Conservation (phyloP, 2,329 filamentous ascomycete genomes). For the Nemania bipapillata region DNA sequence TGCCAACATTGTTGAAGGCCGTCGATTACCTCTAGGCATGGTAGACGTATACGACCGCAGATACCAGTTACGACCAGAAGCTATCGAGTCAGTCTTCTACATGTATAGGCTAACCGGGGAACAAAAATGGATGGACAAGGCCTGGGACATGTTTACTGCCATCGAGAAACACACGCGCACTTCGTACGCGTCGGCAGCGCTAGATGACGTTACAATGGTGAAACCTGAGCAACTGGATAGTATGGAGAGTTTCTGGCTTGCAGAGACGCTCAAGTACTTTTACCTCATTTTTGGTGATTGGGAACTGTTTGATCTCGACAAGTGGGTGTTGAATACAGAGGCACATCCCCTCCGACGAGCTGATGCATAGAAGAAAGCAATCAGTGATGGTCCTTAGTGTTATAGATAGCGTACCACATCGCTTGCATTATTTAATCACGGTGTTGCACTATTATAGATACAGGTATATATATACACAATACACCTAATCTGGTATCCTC, state of each 20-base stretch:
- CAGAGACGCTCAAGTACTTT: slow-evolving; percentile 75
- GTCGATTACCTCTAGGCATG: slow-evolving; percentile 66
- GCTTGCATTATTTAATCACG: background rate
- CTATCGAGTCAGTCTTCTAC: slow-evolving; percentile 82
- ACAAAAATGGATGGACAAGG: slow-evolving; percentile 71
- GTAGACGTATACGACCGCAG: slow-evolving; percentile 64
- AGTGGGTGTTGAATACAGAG: slow-evolving; percentile 70
- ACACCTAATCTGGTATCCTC: background rate
- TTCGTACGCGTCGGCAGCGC: slow-evolving; percentile 70
- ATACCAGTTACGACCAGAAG: slow-evolving; percentile 78
- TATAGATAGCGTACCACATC: slow-evolving; percentile 4
- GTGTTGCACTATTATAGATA: slow-evolving; percentile 17
- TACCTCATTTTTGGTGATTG: slow-evolving; percentile 71
- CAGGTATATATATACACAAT: slow-evolving; percentile 7
- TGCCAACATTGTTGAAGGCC: slow-evolving; percentile 54
- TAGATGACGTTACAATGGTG: slow-evolving; percentile 69
- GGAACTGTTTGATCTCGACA: slow-evolving; percentile 67
- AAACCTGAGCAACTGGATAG: slow-evolving; percentile 53
- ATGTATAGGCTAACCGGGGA: slow-evolving; percentile 80
- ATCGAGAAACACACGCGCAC: slow-evolving; percentile 71
- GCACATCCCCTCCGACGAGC: slow-evolving; percentile 62
- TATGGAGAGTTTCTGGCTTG: slow-evolving; percentile 82
- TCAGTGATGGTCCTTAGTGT: background rate
- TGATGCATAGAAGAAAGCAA: slow-evolving; percentile 41
- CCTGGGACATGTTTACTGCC: slow-evolving; percentile 78